Evolutionary conservation across 352 stramenopile species (phyloP).

Genomic region (Globisporangium sylvaticum): DNA sequence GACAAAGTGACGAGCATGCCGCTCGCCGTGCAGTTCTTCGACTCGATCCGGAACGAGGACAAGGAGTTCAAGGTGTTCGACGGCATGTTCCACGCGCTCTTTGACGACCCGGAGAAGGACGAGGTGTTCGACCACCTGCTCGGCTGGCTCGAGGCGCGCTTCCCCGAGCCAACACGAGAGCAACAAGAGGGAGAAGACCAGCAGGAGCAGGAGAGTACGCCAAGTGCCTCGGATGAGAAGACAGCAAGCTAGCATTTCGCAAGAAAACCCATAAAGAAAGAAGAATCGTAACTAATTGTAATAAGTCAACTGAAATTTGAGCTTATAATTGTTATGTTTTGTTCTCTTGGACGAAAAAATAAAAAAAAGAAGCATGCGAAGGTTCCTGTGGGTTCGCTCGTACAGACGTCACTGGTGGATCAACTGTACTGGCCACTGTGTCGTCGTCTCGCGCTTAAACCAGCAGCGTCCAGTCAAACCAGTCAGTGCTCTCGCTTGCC

Average conservation of each 20-base stretch:
- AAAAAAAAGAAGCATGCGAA: no score
- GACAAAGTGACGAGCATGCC: slow-evolving; percentile 48
- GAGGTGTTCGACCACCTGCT: slow-evolving; percentile 31
- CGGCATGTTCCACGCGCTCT: slow-evolving; percentile 50
- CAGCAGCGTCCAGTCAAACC: no score
- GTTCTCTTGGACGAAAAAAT: no score
- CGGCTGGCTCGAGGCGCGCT: slow-evolving; percentile 38
- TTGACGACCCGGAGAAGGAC: slow-evolving; percentile 53
- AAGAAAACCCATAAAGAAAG: no score
- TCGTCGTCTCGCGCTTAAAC: no score
- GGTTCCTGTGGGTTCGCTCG: no score
- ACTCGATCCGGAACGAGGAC: slow-evolving; percentile 28
- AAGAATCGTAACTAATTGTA: no score
- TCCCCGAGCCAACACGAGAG: slow-evolving; percentile 15
- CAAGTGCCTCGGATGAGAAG: background rate
- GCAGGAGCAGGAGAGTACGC: background rate
- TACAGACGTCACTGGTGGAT: no score
- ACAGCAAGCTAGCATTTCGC: background rate
- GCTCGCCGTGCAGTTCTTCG: slow-evolving; percentile 37
- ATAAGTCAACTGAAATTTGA: background rate
- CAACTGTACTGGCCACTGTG: no score
- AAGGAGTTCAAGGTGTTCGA: slow-evolving; percentile 57
- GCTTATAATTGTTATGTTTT: no score
- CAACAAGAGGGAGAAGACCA: background rate
- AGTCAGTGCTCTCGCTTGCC: background rate